Base-by-base conservation (phyloP, 2,329 filamentous ascomycete genomes). In the Rasamsonia emersonii region DNA sequence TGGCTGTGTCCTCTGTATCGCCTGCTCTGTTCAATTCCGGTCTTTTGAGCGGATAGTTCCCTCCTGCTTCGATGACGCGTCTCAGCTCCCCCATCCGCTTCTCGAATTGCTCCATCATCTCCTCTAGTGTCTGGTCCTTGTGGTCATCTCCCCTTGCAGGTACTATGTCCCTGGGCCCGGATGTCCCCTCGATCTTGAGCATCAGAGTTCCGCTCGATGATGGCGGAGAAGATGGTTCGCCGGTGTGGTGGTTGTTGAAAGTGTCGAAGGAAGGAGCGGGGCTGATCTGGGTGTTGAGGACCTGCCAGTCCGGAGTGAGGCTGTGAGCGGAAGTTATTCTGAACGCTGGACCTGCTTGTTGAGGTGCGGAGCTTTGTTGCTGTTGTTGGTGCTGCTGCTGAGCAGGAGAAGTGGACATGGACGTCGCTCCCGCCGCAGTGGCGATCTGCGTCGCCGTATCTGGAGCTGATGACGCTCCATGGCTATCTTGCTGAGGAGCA, bases 301-400 rank as follows among this genome's bases (percentile, higher is more conserved):
- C 67, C 46, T 81, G 77, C 79, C 89, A 96, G 30, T 80, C 73
- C 0, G 78, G 64, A 6, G 76, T 82, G 9, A 95, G 62, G 40
- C 80, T 86, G 24, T 81, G 76, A 1, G 83, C 81, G 35, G 75
- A 76, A 0, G 73, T 64, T 1, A 96, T 73, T 2, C 59, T 64
- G 33, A 59, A 64, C 16, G 33, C 64, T 50, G 3, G 64, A 56
- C 0, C 24, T 7, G 24, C 7, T n/a, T n/a, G n/a, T 13, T 26
- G 58, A 60, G 16, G 80, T 57, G 45, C 80, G 73, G 5, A 80
- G 58, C 18, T 80, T 48, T 25, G 79, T 51, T 21, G 36, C 32
- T 34, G 32, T 29, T 36, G 27, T 24, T 41, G 36, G 24, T 39
- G 30, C 28, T 42, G 37, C n/a, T 31, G 33, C 20, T 39, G 36